Conservation (phyloP, 495 filamentous ascomycete species). For the Recurvomyces mirabilis region DNA sequence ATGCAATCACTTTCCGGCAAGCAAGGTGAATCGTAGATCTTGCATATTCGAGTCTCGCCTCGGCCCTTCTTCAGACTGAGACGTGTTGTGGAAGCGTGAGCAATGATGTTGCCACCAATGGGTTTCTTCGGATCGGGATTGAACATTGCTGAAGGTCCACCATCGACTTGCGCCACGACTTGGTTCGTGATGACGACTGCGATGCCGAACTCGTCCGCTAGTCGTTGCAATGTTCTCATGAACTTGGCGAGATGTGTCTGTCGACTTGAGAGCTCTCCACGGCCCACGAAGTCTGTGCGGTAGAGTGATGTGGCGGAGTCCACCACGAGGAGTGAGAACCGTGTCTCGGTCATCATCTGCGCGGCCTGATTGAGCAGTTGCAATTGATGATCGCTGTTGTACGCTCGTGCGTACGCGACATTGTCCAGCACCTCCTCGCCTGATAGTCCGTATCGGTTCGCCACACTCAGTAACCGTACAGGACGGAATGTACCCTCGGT, state of each 20-base stretch:
- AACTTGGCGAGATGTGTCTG: conserved; percentile 96
- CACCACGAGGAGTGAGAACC: conserved; percentile 89
- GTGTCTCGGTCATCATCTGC: conserved; percentile 97
- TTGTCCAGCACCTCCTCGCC: conserved; percentile 98
- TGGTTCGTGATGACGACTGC: conserved; percentile 98
- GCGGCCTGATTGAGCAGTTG: conserved; percentile 90
- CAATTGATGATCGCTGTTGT: conserved; percentile 96
- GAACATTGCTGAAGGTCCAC: conserved; percentile 91
- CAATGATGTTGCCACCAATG: conserved; percentile 97
- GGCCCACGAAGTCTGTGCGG: conserved; percentile 87
- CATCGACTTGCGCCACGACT: conserved; percentile 95
- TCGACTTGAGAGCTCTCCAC: conserved; percentile 79
- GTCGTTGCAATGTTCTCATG: conserved; percentile 82
- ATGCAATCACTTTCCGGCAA: conserved; percentile 91
- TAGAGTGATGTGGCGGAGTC: conserved; percentile 93
- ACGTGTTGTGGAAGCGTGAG: conserved; percentile 84
- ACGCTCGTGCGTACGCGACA: conserved; percentile 91
- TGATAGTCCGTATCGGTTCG: conserved; percentile 83
- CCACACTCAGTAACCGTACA: conserved; percentile 79
- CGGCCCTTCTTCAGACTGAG: conserved; percentile 90
- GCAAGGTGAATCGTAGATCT: conserved; percentile 97
- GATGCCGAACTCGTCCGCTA: conserved; percentile 96
- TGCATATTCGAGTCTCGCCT: conserved; percentile 90
- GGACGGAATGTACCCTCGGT: conserved; percentile 92
- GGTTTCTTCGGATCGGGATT: conserved; percentile 99